phyloP scores from a whole-genome alignment of 306 rosid genomes.

The Rubus idaeus region DNA sequence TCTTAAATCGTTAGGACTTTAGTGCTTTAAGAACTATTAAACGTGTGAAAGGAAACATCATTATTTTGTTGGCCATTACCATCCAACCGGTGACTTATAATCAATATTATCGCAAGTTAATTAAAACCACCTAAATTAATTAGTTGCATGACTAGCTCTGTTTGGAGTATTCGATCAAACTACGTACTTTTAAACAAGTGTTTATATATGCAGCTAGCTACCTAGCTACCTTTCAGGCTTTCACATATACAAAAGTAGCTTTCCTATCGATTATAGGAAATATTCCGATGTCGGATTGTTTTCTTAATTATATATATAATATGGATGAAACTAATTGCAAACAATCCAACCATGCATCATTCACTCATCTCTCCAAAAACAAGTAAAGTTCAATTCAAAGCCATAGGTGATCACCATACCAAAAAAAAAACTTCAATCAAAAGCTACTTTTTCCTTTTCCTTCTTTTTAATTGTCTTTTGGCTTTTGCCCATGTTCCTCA shows the following conservation, averaged over 20 bases:
- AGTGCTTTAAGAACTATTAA: too few relatives aligned
- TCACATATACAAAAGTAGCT: not conserved
- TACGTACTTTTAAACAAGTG: not conserved
- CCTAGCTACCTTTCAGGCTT: not conserved
- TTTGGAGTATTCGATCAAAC: not conserved
- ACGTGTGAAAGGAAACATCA: not conserved
- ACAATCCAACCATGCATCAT: too few relatives aligned
- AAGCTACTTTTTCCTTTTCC: conserved; percentile 1
- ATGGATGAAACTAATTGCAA: too few relatives aligned
- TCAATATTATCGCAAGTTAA: too few relatives aligned
- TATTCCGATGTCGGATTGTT: too few relatives aligned
- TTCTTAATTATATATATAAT: too few relatives aligned
- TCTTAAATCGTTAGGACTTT: too few relatives aligned
- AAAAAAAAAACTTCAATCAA: conserved; percentile 14
- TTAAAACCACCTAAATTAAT: too few relatives aligned
- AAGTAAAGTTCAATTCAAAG: not conserved
- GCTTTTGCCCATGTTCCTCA: conserved; percentile 2
- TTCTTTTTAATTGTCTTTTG: not conserved
- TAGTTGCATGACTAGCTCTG: not conserved
- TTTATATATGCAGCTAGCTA: too few relatives aligned
- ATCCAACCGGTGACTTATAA: not conserved
- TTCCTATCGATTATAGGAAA: not conserved
- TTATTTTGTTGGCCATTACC: not conserved
- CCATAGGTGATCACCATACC: not conserved
- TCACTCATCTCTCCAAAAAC: too few relatives aligned